Conservation (phyloP, 345 rosid genomes). For the Aquilaria sinensis region DNA sequence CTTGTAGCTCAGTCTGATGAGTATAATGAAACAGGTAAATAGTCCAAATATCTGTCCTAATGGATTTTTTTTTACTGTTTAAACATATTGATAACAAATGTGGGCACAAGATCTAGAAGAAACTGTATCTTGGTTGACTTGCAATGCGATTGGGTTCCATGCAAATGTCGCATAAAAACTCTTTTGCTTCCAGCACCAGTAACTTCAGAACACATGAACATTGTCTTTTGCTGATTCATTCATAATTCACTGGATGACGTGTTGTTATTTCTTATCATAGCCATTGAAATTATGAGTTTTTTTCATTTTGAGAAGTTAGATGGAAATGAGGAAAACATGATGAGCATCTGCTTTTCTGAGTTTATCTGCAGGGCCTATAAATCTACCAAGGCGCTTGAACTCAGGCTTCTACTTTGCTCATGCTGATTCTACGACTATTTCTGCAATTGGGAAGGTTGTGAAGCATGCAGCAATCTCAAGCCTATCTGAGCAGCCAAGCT, state of each 20-base stretch:
- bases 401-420: slow-evolving; percentile 84
- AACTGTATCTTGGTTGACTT: too few species aligned
- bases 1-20: slow-evolving; percentile 86
- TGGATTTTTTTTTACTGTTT: background rate
- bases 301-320: too few species aligned
- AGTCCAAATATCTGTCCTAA: background rate
- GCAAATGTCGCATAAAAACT: too few species aligned
- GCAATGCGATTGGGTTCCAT: too few species aligned
- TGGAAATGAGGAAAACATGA: too few species aligned
- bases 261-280: too few species aligned
- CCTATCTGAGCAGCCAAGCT: slow-evolving; percentile 90
- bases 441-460: slow-evolving; percentile 86
- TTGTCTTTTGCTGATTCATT: too few species aligned
- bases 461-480: slow-evolving; percentile 73
- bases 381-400: slow-evolving; percentile 82
- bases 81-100: slow-evolving; percentile 2
- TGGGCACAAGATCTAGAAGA: background rate
- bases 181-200: too few species aligned
- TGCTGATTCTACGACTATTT: slow-evolving; percentile 49
- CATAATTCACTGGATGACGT: too few species aligned
- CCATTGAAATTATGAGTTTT: too few species aligned
- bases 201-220: too few species aligned
- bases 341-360: too few species aligned
- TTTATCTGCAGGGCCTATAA: slow-evolving; percentile 55
- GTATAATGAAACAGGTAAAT: slow-evolving; percentile 62